Evolutionary conservation across 169 alveolate genomes (phyloP).

Genomic region (Plasmodium ovale): DNA sequence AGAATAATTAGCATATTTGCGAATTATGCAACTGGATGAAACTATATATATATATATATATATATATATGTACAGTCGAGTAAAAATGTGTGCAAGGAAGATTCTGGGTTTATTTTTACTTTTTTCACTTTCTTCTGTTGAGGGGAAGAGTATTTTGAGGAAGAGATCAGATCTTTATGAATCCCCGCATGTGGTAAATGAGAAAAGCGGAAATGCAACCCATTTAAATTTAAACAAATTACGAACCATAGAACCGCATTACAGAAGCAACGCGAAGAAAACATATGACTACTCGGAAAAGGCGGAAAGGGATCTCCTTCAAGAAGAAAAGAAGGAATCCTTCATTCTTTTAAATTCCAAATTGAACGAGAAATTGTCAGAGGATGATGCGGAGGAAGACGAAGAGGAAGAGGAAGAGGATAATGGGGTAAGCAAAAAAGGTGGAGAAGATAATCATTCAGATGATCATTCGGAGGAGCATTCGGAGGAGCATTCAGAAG

Average conservation of each 20-base stretch:
- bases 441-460: not conserved
- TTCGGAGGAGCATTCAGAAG: not conserved
- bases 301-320: not conserved
- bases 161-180: not conserved
- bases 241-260: not conserved
- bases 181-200: not conserved
- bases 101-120: conserved; percentile 9
- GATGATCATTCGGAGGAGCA: not conserved
- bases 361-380: conserved; percentile 4
- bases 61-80: too few species aligned
- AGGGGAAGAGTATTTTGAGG: conserved; percentile 13
- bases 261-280: not conserved
- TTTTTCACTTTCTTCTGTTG: not conserved
- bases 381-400: conserved; percentile 34
- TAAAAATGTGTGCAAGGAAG: conserved; percentile 9
- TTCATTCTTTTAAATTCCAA: conserved; percentile 31
- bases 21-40: not conserved
- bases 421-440: not conserved
- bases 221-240: not conserved
- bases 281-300: not conserved
- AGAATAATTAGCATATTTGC: not conserved
- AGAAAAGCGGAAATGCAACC: not conserved
- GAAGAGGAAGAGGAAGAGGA: conserved; percentile 21
- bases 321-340: conserved; percentile 23
- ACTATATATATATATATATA: not conserved